Evolutionary conservation across 306 rosid genomes (phyloP).

Genomic region (Prunus campanulata): DNA sequence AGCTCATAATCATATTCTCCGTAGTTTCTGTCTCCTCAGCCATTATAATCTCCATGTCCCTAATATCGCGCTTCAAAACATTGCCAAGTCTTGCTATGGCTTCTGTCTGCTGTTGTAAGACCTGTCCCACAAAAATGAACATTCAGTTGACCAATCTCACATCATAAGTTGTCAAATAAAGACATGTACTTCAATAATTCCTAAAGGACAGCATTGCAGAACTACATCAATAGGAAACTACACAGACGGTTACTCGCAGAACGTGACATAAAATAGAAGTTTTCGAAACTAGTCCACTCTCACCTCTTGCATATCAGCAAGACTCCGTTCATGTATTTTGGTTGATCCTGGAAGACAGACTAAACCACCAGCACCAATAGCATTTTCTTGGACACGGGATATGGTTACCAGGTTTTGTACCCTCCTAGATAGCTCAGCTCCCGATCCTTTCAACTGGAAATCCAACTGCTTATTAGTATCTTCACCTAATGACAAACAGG

Average conservation of each 20-base stretch:
- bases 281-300: conserved; percentile 2
- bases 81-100: conserved; percentile 87
- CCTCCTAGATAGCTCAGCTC: conserved; percentile 85
- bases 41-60: conserved; percentile 92
- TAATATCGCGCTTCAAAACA: conserved; percentile 82
- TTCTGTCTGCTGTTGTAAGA: conserved; percentile 90
- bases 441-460: conserved; percentile 89
- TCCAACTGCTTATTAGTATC: conserved; percentile 24
- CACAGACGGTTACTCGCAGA: neutral
- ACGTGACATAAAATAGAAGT: neutral
- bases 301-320: conserved; percentile 87
- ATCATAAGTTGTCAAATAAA: neutral
- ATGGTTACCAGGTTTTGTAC: conserved; percentile 71
- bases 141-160: neutral
- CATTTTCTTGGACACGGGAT: conserved; percentile 72
- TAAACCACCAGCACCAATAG: conserved; percentile 55
- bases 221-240: too few relatives aligned
- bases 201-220: too few relatives aligned
- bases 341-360: conserved; percentile 78
- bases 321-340: conserved; percentile 84
- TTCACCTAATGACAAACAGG: neutral
- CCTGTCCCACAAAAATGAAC: conserved; percentile 43
- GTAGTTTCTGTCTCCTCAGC: conserved; percentile 50
- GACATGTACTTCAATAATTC: neutral
- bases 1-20: conserved; percentile 27